A percentile compares a stretch with the other conserved stretches of the same genome.
Evolutionary conservation across 176 grass and related monocot genomes (phyloP).

Genomic region (Chrysopogon serrulatus): DNA sequence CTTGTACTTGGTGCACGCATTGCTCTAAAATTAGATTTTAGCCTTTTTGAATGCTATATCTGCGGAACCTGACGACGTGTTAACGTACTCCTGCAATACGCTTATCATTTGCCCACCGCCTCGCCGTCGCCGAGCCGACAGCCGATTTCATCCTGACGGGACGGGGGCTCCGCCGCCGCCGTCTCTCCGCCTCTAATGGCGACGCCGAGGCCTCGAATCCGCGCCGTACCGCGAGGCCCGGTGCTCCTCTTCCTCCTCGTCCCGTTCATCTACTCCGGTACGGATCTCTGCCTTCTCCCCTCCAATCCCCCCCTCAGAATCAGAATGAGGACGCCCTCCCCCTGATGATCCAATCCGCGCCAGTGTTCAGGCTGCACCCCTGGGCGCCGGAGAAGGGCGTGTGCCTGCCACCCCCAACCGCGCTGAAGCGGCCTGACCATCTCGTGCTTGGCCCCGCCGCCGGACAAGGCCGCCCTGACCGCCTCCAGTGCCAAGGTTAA

Average conservation of each 20-base stretch:
- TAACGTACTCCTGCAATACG: slow-evolving; percentile 1
- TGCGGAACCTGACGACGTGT: neutral
- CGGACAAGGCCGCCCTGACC: slow-evolving; percentile 59
- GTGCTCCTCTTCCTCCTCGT: slow-evolving; percentile 51
- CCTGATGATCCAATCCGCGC: slow-evolving; percentile 27
- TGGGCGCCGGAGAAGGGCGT: slow-evolving; percentile 30
- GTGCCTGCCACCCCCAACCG: neutral
- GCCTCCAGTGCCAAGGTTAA: slow-evolving; percentile 74
- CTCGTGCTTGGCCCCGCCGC: slow-evolving; percentile 61
- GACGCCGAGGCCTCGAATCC: slow-evolving; percentile 27
- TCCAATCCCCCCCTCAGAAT: slow-evolving; percentile 6
- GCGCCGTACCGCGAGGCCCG: slow-evolving; percentile 17
- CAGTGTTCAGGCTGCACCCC: slow-evolving; percentile 54
- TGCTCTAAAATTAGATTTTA: too few relatives aligned
- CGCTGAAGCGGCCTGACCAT: slow-evolving; percentile 29
- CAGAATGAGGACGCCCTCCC: neutral
- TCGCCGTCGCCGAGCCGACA: neutral
- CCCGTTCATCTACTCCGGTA: slow-evolving; percentile 63
- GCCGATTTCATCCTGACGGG: neutral
- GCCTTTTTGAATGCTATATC: too few relatives aligned
- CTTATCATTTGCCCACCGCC: neutral
- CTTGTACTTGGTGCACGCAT: too few relatives aligned
- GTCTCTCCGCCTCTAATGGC: slow-evolving; percentile 35
- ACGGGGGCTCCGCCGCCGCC: neutral
- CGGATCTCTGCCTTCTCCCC: neutral